Evolutionary conservation across 2,329 filamentous ascomycete species (phyloP).

Genomic region (Cladophialophora carrionii): DNA sequence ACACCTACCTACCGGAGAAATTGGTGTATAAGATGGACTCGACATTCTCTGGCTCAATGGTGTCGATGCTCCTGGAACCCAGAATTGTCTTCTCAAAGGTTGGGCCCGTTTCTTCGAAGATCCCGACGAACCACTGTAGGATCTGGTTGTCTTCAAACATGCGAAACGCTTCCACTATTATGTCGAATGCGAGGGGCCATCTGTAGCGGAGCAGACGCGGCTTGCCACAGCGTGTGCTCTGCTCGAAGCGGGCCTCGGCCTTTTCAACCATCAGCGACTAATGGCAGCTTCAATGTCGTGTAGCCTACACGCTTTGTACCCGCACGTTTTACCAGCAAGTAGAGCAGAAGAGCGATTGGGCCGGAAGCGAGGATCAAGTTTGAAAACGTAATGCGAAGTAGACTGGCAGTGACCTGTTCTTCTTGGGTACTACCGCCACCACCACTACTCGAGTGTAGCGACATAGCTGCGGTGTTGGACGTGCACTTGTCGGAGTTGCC

Average conservation of each 20-base stretch:
- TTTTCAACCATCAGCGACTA: neutral
- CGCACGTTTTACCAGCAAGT: neutral
- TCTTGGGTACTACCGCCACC: neutral
- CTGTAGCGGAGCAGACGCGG: neutral
- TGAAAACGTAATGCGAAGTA: neutral
- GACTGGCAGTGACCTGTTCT: neutral
- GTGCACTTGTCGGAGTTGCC: neutral
- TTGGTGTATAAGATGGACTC: constrained; percentile 5
- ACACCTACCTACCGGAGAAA: neutral
- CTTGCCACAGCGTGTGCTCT: neutral
- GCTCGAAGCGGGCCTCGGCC: neutral
- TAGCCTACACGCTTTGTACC: neutral
- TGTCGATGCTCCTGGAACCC: neutral
- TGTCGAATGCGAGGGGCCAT: neutral
- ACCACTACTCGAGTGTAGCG: neutral
- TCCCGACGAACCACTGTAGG: neutral
- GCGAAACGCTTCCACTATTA: neutral
- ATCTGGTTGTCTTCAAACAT: neutral
- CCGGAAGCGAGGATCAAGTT: neutral
- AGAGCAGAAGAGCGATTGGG: neutral
- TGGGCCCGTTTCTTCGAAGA: neutral
- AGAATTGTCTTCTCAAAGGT: neutral
- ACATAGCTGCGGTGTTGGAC: neutral
- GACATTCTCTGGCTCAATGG: constrained; percentile 5
- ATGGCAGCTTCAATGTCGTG: neutral